Conservation (phyloP, 495 filamentous ascomycete species). For the Baudoinia panamericana region DNA sequence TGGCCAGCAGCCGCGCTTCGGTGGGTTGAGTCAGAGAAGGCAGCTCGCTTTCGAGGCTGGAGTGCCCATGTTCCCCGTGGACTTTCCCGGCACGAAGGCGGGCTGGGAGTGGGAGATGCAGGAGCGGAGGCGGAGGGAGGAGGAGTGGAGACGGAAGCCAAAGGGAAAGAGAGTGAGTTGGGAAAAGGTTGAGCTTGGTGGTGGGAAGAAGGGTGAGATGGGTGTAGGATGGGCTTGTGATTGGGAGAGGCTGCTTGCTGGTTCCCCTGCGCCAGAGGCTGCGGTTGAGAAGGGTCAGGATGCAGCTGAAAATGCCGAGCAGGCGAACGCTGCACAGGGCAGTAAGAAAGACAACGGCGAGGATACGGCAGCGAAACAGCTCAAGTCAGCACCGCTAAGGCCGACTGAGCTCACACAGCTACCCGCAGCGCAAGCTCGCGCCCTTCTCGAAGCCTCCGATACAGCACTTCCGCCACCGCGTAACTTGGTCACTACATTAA, state of each 20-base stretch:
- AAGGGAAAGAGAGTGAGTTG: constrained; percentile 71
- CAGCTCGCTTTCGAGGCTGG: constrained; percentile 77
- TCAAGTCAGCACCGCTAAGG: background rate
- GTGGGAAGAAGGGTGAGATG: constrained; percentile 66
- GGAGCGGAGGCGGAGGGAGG: constrained; percentile 46
- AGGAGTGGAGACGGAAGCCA: constrained; percentile 64
- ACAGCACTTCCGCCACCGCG: constrained; percentile 14
- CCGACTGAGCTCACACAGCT: constrained; percentile 10
- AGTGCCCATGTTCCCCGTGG: constrained; percentile 73
- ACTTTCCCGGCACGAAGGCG: constrained; percentile 70
- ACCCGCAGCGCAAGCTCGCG: constrained; percentile 2
- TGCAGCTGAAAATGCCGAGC: background rate
- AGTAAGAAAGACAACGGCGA: background rate
- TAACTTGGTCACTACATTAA: constrained; percentile 26
- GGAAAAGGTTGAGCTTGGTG: constrained; percentile 59
- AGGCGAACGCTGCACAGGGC: too few species aligned
- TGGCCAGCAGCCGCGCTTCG: constrained; percentile 67
- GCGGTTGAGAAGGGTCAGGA: background rate
- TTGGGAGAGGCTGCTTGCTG: constrained; percentile 52
- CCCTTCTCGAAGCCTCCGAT: constrained; percentile 14
- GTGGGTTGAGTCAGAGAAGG: constrained; percentile 63
- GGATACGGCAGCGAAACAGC: background rate
- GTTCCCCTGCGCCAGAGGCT: constrained; percentile 1
- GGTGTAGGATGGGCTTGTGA: constrained; percentile 80
- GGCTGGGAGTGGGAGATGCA: constrained; percentile 64